Conservation (phyloP, 2,329 filamentous ascomycete species). For the Fusarium concolor region DNA sequence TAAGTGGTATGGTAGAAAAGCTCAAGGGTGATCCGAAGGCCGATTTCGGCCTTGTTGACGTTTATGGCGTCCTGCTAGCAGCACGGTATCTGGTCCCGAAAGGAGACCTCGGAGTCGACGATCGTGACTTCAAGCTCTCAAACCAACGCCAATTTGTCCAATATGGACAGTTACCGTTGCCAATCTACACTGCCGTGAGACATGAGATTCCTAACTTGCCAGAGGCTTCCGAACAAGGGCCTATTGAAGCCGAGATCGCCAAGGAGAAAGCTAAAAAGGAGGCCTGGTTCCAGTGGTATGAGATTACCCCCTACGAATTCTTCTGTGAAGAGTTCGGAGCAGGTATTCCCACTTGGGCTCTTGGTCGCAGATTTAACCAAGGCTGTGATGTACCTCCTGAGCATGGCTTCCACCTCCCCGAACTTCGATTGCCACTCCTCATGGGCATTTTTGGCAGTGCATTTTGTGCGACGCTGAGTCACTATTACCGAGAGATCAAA, state of each 20-base stretch:
- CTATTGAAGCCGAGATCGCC: constrained; percentile 46
- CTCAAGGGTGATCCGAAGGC: constrained; percentile 77
- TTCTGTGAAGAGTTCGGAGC: constrained; percentile 93
- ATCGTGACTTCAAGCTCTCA: constrained; percentile 88
- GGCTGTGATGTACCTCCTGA: constrained; percentile 68
- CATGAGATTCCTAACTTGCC: constrained; percentile 87
- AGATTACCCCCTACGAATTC: constrained; percentile 93
- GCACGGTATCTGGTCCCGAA: constrained; percentile 85
- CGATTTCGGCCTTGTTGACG: constrained; percentile 89
- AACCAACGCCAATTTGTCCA: constrained; percentile 83
- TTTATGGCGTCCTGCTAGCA: constrained; percentile 88
- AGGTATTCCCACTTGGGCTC: constrained; percentile 93
- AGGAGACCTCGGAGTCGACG: constrained; percentile 79
- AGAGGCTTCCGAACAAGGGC: constrained; percentile 40
- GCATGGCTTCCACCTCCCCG: constrained; percentile 78
- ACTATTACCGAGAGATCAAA: constrained; percentile 95
- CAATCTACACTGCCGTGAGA: constrained; percentile 94
- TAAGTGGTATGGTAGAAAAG: constrained; percentile 92
- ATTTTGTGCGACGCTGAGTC: constrained; percentile 93
- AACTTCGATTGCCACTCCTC: constrained; percentile 83
- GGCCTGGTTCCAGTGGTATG: constrained; percentile 98
- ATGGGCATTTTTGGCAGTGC: constrained; percentile 97
- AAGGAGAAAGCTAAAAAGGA: constrained; percentile 68
- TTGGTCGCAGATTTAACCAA: constrained; percentile 83
- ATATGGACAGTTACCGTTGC: constrained; percentile 84